Evolutionary conservation across 2,329 filamentous ascomycete genomes (phyloP).

Genomic region (Didymella glomerata): DNA sequence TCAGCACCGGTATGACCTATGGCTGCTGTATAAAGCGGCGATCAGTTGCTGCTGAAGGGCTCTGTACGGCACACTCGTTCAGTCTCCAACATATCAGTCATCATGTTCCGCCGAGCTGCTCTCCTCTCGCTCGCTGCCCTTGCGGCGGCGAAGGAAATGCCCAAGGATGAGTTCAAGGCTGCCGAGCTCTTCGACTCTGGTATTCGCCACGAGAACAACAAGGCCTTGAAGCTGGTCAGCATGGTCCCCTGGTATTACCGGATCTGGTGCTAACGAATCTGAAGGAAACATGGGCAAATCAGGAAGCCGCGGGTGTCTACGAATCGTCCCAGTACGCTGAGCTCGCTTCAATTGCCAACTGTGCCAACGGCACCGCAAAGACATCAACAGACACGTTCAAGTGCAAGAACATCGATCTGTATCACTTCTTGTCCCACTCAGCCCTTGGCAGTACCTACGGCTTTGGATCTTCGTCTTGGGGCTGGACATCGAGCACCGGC

Average conservation of each 20-base stretch:
- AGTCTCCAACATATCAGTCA: slow-evolving; percentile 20
- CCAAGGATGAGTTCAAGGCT: slow-evolving; percentile 46
- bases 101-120: slow-evolving; percentile 42
- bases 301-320: slow-evolving; percentile 45
- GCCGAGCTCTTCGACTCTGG: slow-evolving; percentile 53
- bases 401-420: slow-evolving; percentile 60
- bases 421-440: slow-evolving; percentile 64
- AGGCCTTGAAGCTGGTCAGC: slow-evolving; percentile 46
- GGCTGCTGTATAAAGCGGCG: slow-evolving; percentile 12
- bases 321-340: slow-evolving; percentile 48
- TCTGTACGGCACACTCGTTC: slow-evolving; percentile 16
- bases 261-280: slow-evolving; percentile 28
- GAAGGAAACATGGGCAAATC: slow-evolving; percentile 51
- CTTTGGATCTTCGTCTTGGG: slow-evolving; percentile 61
- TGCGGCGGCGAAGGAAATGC: slow-evolving; percentile 45
- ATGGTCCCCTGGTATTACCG: background rate
- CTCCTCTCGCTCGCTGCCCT: slow-evolving; percentile 47
- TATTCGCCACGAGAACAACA: slow-evolving; percentile 49
- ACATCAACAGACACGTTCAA: slow-evolving; percentile 49
- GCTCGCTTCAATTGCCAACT: slow-evolving; percentile 45
- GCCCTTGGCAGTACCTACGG: slow-evolving; percentile 59
- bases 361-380: slow-evolving; percentile 50
- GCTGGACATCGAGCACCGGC: slow-evolving; percentile 61
- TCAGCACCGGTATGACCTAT: slow-evolving; percentile 20
- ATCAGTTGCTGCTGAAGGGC: background rate